Percentiles rank a stretch among this genome's conserved stretches.
Evolutionary conservation across 31 red algal genomes (phyloP).

Genomic region (Odonthalia washingtoniensis): DNA sequence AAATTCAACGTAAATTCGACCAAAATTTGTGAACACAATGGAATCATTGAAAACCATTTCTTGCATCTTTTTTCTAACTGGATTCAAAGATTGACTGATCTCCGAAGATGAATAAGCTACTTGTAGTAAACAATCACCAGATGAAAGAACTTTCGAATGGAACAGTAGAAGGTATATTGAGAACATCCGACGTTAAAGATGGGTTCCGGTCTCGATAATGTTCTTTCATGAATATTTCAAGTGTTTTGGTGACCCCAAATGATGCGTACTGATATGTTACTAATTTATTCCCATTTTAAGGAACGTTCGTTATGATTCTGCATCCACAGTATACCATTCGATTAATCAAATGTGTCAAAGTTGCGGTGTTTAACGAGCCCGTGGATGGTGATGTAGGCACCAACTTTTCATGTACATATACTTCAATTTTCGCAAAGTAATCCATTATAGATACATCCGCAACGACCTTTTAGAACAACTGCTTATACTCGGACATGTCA

Average conservation of each 20-base stretch:
- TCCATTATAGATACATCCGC: conserved; percentile 57
- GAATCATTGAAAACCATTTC: conserved; percentile 75
- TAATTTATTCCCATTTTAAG: conserved; percentile 73
- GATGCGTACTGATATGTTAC: conserved; percentile 48
- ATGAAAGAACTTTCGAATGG: conserved; percentile 63
- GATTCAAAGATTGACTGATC: not conserved
- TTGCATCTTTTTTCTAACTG: not conserved
- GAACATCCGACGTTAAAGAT: conserved; percentile 42
- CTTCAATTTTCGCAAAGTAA: conserved; percentile 48
- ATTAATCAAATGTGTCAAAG: not conserved
- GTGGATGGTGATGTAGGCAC: not conserved
- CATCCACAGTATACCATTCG: conserved; percentile 38
- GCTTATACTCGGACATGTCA: conserved; percentile 51
- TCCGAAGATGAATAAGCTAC: not conserved
- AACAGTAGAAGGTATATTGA: conserved; percentile 65
- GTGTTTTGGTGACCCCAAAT: conserved; percentile 47
- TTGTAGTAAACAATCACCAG: conserved; percentile 2
- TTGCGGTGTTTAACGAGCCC: not conserved
- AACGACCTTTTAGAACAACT: conserved; percentile 41
- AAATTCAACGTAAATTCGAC: conserved; percentile 96
- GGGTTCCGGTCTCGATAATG: conserved; percentile 50
- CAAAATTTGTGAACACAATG: conserved; percentile 94
- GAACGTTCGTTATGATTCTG: conserved; percentile 66
- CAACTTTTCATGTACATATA: conserved; percentile 54
- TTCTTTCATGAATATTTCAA: conserved; percentile 74